Percentiles rank a stretch among this genome's conserved stretches.
Conservation (phyloP, 441 rosid genomes). For the Manihot esculenta region DNA sequence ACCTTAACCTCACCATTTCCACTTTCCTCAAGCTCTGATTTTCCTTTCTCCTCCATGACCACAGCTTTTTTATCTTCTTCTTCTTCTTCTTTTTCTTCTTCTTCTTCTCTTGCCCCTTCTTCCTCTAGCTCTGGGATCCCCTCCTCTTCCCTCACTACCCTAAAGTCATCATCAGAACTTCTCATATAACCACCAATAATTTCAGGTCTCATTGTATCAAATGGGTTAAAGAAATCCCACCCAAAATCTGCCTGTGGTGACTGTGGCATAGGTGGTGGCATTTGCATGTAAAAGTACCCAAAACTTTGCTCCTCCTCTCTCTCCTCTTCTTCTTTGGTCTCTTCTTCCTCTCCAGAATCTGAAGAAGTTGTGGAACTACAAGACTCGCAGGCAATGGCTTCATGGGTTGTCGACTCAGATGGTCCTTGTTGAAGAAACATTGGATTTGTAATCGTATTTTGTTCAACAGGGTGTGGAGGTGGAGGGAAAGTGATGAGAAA, state of each 20-base stretch:
- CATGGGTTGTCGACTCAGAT: constrained; percentile 43
- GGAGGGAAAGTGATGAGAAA: constrained; percentile 64
- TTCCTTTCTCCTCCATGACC: constrained; percentile 35
- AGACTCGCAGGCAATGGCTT: constrained; percentile 42
- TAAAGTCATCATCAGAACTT: constrained; percentile 55
- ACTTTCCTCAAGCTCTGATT: constrained; percentile 26
- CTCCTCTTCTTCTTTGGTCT: constrained; percentile 19
- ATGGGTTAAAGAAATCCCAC: constrained; percentile 79
- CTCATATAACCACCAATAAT: constrained; percentile 46
- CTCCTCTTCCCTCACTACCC: constrained; percentile 62
- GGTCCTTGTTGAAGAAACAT: constrained; percentile 57
- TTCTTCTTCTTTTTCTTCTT: constrained; percentile 10
- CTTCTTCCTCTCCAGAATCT: constrained; percentile 46
- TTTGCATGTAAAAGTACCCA: constrained; percentile 60
- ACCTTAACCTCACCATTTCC: constrained; percentile 32
- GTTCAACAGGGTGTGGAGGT: constrained; percentile 21
- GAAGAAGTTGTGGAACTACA: constrained; percentile 42
- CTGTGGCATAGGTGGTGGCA: constrained; percentile 42
- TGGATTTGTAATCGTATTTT: constrained; percentile 47
- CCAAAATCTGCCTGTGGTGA: constrained; percentile 62
- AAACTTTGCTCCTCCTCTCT: constrained; percentile 22
- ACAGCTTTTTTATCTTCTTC: constrained; percentile 31
- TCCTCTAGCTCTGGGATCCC: constrained; percentile 81
- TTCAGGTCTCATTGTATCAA: constrained; percentile 53
- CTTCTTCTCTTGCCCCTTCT: too few relatives aligned